Evolutionary conservation across 2,329 filamentous ascomycete species (phyloP), one percentile per base, ranked within the genome.

Genomic region (Aspergillus neotritici): DNA sequence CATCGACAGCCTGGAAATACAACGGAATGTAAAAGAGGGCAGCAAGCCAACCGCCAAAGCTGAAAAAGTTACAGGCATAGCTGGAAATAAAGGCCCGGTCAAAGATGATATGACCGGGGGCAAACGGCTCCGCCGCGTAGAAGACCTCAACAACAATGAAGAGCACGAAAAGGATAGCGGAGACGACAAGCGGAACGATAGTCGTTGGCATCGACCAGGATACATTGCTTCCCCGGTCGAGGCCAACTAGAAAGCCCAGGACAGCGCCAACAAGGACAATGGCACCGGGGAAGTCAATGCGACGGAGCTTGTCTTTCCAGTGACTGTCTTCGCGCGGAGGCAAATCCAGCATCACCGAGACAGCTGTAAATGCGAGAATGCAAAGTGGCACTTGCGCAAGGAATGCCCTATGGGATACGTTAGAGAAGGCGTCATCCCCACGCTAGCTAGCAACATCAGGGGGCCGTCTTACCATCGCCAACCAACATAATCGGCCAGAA

Each of bases 201-300:
- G 84, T 81, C 38, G 79, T 61, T 1, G 66, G 72, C 35, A 79
- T 65, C 8, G 62, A 70, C 85, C 87, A 89, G 17, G 81, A 79
- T 7, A 80, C 70, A 61, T 89, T 90, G 44, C 82, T 82, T 25
- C 86, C 86, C 37, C 79, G 76, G 60, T 91, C 86, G 11, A 91
- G 72, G 9, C 83, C 84, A 14, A 86, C 64, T 1, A 88, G 73
- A 21, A 90, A 72, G 1, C 76, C 70, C 42, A 84, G 73, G 1
- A 88, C 79, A 4, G 85, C 83, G 2, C 73, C 56, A 17, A 87
- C 74, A 12, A 91, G 77, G 13, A 79, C 72, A 21, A 78, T 64
- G 2, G 85, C 85, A 5, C 87, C 86, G 1, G 84, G 66, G 54
- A 89, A 88, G 61, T 91, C 87, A 52, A 91, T 76, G 28, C 80